Evolutionary conservation across 805 yeast genomes (phyloP), one percentile per base, ranked within the genome.

Genomic region (Sungouiella blattae): DNA sequence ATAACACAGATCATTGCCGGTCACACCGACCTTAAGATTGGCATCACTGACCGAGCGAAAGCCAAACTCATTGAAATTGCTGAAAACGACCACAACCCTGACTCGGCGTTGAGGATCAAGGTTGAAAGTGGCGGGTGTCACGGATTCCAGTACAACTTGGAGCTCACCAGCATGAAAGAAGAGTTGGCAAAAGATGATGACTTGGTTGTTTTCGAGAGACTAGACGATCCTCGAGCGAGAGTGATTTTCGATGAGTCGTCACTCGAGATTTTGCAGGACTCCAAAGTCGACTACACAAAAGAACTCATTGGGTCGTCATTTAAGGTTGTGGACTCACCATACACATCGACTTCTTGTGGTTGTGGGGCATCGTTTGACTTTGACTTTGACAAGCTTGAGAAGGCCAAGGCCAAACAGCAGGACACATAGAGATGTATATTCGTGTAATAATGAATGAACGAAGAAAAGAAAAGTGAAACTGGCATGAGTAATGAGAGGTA

Each of bases 121-220:
- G 97, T 93, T 7, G 96, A 88, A 49, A 83, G 95, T 52, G 98
- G 98, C 7, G 98, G 98, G 1, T 93, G 98, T 57, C 98, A 93
- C 58, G 98, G 98, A 13, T 93, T 87, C 61, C 98, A 93, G 60
- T 93, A 93, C 55, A 74, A 83, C 44, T 65, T 93, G 52, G 73
- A 78, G 35, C 68, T 93, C 29, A 71, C 79, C 4, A 71, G 73
- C 39, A 46, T 64, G 28, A 37, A 40, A 4, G 49, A 59, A 22
- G 74, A 67, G 33, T 48, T 65, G 11, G 44, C 44, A 4, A 55
- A 48, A 7, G 59, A 63, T 7, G 54, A 49, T 5, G 60, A 58
- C 1, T 46, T 64, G 22, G 69, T 80, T 13, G 68, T 87, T 5
- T 87, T 87, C 53, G 78, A 71, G 39, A 69, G 89, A 37, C 73